Conservation (phyloP, 176 grass and related monocot genomes). For the Bothriochloa decipiens region DNA sequence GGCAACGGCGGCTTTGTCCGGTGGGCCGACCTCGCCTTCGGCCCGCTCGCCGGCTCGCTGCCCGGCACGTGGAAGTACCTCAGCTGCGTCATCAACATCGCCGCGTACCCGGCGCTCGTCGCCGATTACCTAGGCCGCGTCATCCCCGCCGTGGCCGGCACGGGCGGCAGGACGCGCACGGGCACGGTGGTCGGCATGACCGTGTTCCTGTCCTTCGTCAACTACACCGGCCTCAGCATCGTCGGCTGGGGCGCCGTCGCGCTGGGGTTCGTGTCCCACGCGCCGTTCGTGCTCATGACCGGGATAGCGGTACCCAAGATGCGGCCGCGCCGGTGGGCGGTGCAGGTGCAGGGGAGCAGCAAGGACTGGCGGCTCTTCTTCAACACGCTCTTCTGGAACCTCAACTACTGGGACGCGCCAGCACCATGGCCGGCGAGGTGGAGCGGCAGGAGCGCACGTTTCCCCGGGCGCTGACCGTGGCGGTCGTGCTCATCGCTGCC, state of each 20-base stretch:
- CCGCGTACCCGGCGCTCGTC: constrained; percentile 41
- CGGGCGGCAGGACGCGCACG: neutral
- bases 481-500: constrained; percentile 37
- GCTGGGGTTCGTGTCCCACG: constrained; percentile 44
- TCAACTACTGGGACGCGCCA: constrained; percentile 19
- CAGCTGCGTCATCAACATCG: constrained; percentile 58
- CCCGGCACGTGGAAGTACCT: constrained; percentile 60
- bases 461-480: constrained; percentile 38
- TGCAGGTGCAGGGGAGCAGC: neutral
- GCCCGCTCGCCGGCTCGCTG: constrained; percentile 50
- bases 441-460: constrained; percentile 52
- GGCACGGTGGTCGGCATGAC: constrained; percentile 43
- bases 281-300: constrained; percentile 55
- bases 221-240: constrained; percentile 49
- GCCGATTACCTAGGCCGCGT: constrained; percentile 45
- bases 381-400: too few relatives aligned
- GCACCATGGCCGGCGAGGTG: constrained; percentile 61
- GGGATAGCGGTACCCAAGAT: constrained; percentile 30
- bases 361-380: constrained; percentile 39
- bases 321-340: constrained; percentile 43
- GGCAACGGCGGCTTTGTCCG: constrained; percentile 55
- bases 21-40: constrained; percentile 54
- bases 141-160: too few relatives aligned
- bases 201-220: constrained; percentile 38
- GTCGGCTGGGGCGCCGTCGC: constrained; percentile 53